Conservation (phyloP, 2,329 filamentous ascomycete genomes). For the Fusarium nurragi region DNA sequence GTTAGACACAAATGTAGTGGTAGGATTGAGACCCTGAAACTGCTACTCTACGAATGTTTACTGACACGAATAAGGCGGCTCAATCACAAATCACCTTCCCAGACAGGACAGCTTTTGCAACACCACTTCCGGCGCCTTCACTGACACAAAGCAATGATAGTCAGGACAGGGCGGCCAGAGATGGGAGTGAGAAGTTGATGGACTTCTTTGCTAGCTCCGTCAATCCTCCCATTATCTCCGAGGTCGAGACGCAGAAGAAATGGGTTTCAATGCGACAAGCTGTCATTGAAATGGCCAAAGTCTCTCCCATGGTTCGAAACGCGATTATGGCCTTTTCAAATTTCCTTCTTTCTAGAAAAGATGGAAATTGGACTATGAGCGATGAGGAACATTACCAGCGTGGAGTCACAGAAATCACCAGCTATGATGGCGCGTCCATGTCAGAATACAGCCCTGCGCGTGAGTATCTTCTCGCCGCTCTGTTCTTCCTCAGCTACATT, state of each 20-base stretch:
- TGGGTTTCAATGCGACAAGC: constrained; percentile 61
- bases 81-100: constrained; percentile 41
- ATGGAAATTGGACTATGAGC: constrained; percentile 46
- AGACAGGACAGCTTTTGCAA: constrained; percentile 35
- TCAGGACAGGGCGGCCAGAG: constrained; percentile 9
- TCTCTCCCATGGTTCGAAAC: constrained; percentile 57
- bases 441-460: constrained; percentile 46
- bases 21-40: constrained; percentile 2
- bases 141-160: constrained; percentile 36
- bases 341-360: constrained; percentile 52
- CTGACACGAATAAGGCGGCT: constrained; percentile 17
- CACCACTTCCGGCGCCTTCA: constrained; percentile 35
- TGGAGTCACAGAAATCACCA: constrained; percentile 48
- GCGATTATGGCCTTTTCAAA: constrained; percentile 63
- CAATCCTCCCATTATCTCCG: constrained; percentile 62
- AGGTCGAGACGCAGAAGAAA: constrained; percentile 62
- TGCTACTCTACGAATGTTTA: neutral
- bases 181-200: constrained; percentile 49
- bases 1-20: constrained; percentile 38
- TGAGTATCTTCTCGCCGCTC: constrained; percentile 58
- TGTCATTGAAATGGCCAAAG: constrained; percentile 58
- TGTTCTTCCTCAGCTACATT: constrained; percentile 65
- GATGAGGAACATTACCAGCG: constrained; percentile 52
- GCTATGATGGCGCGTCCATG: constrained; percentile 37
- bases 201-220: constrained; percentile 60